Evolutionary conservation across 192 early-diverging fungal species (phyloP), one percentile per base, ranked within the genome.

Genomic region (Globomyces pollinis-pini): DNA sequence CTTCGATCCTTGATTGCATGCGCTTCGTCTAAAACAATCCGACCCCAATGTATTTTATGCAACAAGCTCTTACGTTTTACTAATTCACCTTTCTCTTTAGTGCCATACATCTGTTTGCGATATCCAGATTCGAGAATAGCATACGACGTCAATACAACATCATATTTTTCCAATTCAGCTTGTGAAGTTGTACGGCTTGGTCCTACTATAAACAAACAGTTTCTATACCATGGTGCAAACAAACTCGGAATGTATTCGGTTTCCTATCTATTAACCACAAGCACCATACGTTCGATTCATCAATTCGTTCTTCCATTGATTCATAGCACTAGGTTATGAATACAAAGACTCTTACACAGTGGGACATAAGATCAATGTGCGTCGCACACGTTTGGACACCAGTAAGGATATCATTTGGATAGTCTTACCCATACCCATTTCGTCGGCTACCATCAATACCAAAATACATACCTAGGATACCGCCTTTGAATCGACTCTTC

Each of bases 1-100:
- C 72, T 80, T 34, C 93, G 75, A 67, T 96, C 91, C 62, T 94
- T 94, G 65, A 96, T 91, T 59, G 88, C 79, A 71, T 96, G 93
- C 1, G 91, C 77, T 67, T 76, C 73, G 53, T 96, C 93, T 5
- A 96, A 71, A 1, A 96, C 74, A 15, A 96, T 72, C 6, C 93
- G 84, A 63, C 83, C 83, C 91, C 91, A 96, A 0, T 78, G 29
- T 30, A 94, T 77, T 0, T 64, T 59, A 62, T 94, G 91, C 33
- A 96, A 51, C 7, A 85, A 34, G 0, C 85, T 87, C 5, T 62
- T 53, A 34, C 86, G 84, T 49, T 82, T 84, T 49, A 81, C 68
- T 23, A 87, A 64, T 45, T 60, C 58, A 15, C 77, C 85, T 56
- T 85, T 74, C 9, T 73, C 65, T 50, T 81, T 86, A 64, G 80